Percentiles rank a stretch among this genome's conserved stretches.
Evolutionary conservation across 371 early-diverging fungal genomes (phyloP).

Genomic region (Mortierella sp.): DNA sequence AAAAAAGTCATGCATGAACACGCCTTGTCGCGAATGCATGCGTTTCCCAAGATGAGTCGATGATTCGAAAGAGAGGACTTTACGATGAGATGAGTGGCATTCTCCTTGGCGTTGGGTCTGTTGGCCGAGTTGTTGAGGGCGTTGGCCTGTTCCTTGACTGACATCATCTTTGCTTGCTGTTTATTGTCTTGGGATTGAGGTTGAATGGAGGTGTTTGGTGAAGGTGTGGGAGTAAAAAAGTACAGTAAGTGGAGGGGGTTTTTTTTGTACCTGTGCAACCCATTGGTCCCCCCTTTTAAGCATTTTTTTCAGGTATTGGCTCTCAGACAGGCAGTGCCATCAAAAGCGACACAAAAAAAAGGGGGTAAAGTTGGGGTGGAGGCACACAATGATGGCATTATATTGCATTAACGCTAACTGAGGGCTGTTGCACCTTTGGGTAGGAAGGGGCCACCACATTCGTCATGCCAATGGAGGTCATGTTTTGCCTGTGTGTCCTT

Average conservation of each 20-base stretch:
- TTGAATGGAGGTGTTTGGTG: background rate
- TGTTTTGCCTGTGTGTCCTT: background rate
- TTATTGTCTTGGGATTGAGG: background rate
- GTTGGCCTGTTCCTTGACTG: constrained; percentile 42
- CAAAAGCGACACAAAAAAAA: constrained; percentile 2
- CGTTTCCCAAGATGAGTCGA: background rate
- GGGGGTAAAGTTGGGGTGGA: background rate
- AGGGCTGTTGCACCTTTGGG: background rate
- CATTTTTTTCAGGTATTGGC: background rate
- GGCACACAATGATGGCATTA: constrained; percentile 13
- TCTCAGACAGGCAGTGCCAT: background rate
- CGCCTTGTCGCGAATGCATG: background rate
- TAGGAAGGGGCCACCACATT: background rate
- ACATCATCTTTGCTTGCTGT: constrained; percentile 30
- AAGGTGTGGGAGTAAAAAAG: background rate
- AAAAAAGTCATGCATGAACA: no score
- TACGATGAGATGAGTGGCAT: constrained; percentile 53
- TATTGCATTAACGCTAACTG: constrained; percentile 10
- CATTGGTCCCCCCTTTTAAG: background rate
- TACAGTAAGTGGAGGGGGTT: background rate
- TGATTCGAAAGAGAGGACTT: background rate
- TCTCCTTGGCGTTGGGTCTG: constrained; percentile 45
- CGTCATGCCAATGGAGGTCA: background rate
- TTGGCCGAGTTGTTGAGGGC: constrained; percentile 25
- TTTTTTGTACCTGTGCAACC: constrained; percentile 1